phyloP scores from a whole-genome alignment of 495 filamentous ascomycete genomes.

The Clavariopsis aquatica region DNA sequence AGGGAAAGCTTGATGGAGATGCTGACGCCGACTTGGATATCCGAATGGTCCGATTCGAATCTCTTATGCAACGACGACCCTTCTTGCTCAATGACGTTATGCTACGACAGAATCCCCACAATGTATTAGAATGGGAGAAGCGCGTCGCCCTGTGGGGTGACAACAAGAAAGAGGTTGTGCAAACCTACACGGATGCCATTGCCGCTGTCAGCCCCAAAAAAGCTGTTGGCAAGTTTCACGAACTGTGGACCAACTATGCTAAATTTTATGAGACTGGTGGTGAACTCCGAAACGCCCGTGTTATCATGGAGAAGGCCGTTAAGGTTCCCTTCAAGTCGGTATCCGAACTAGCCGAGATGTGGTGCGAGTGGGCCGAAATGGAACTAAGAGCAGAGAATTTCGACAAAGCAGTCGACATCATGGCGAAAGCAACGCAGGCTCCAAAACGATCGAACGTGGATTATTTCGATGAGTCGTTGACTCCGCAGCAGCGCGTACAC shows the following conservation, averaged over 20 bases:
- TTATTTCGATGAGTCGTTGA: slow-evolving; percentile 94
- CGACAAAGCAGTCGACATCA: slow-evolving; percentile 88
- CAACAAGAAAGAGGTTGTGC: slow-evolving; percentile 85
- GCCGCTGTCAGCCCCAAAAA: slow-evolving; percentile 91
- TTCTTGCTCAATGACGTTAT: slow-evolving; percentile 98
- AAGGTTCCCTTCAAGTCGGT: slow-evolving; percentile 97
- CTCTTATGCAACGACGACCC: slow-evolving; percentile 93
- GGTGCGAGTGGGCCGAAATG: slow-evolving; percentile 99
- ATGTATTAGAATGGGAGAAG: slow-evolving; percentile 97
- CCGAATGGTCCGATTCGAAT: slow-evolving; percentile 96
- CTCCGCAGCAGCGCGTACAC: slow-evolving; percentile 93
- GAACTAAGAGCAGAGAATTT: slow-evolving; percentile 95
- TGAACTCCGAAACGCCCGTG: slow-evolving; percentile 78
- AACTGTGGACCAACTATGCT: slow-evolving; percentile 96
- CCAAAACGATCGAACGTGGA: slow-evolving; percentile 94
- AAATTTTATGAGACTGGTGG: slow-evolving; percentile 94
- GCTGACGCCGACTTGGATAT: slow-evolving; percentile 96
- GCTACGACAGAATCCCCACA: slow-evolving; percentile 93
- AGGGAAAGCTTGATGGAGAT: slow-evolving; percentile 77
- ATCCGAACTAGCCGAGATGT: slow-evolving; percentile 92
- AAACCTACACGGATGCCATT: slow-evolving; percentile 95
- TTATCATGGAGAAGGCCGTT: slow-evolving; percentile 97
- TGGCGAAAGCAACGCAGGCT: slow-evolving; percentile 94
- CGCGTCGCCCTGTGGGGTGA: slow-evolving; percentile 92
- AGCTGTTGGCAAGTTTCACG: slow-evolving; percentile 89